These are phyloP conservation scores for Perkinsus chesapeaki DNA, from an alignment of 169 alveolate species.

Conservation along the genomic window DNA sequence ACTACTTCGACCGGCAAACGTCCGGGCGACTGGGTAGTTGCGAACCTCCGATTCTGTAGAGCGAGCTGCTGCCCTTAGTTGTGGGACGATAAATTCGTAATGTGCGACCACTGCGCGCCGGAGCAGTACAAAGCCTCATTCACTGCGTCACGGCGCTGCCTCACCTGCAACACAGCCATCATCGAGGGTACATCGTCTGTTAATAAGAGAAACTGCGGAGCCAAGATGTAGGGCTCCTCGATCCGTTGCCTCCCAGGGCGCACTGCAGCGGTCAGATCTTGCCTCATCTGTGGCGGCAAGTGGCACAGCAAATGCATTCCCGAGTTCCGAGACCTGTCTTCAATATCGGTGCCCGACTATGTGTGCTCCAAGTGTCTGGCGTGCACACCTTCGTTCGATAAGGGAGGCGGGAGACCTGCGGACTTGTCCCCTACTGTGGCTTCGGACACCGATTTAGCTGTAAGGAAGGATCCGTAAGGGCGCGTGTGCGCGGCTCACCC, in stretches of 20 bases:
- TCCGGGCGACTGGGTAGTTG: background rate
- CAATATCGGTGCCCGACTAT: background rate
- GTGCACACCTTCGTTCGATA: background rate
- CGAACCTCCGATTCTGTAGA: background rate
- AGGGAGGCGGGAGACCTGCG: background rate
- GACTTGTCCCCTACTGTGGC: background rate
- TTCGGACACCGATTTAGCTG: background rate
- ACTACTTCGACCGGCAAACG: background rate
- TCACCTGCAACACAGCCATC: background rate
- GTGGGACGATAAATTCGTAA: background rate
- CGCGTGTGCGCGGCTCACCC: background rate
- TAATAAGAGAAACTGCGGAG: background rate
- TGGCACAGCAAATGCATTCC: background rate
- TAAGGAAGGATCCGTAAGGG: background rate
- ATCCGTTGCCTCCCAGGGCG: too few relatives aligned
- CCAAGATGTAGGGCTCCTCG: background rate
- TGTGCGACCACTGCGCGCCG: background rate
- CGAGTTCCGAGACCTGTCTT: background rate
- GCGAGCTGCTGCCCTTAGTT: background rate
- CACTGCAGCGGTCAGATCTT: too few relatives aligned
- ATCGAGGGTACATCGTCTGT: background rate
- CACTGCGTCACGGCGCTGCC: background rate
- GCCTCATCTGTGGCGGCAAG: background rate
- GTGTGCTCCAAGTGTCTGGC: background rate
- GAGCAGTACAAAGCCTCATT: background rate